Evolutionary conservation across 2,329 filamentous ascomycete genomes (phyloP).

Genomic region (Cytospora piceicola): DNA sequence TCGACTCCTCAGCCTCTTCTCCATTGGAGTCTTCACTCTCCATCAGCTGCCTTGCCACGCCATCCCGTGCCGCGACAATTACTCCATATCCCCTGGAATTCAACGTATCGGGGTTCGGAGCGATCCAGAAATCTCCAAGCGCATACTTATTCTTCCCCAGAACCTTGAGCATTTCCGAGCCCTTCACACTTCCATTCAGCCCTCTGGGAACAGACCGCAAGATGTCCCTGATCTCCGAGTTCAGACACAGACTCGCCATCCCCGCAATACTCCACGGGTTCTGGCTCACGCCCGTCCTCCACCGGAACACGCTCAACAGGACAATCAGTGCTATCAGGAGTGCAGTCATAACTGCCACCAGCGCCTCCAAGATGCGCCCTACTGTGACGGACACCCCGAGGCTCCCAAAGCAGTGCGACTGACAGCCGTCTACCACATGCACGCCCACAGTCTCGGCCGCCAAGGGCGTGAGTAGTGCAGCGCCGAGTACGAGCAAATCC

Average conservation of each 20-base stretch:
- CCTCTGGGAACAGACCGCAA: neutral
- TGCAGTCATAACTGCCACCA: constrained; percentile 38
- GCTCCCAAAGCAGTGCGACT: constrained; percentile 3
- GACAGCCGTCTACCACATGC: constrained; percentile 13
- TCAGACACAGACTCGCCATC: constrained; percentile 36
- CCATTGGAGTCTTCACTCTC: too few relatives aligned
- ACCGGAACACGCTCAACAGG: constrained; percentile 35
- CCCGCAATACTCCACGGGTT: constrained; percentile 45
- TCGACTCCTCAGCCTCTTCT: neutral
- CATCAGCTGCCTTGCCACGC: neutral
- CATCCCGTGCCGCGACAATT: neutral
- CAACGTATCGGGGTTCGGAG: neutral
- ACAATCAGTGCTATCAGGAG: constrained; percentile 34
- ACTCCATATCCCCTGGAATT: constrained; percentile 13
- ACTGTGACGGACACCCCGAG: constrained; percentile 12
- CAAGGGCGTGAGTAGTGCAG: constrained; percentile 19
- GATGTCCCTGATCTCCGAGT: constrained; percentile 30
- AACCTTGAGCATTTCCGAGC: neutral
- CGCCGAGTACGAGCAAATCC: constrained; percentile 21
- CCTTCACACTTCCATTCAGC: neutral
- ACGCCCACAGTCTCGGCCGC: constrained; percentile 22
- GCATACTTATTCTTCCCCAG: constrained; percentile 9
- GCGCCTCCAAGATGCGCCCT: constrained; percentile 28
- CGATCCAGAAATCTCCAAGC: neutral
- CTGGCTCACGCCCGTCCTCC: constrained; percentile 39